Conservation (phyloP, 179 eudicot genomes). For the Silene noctiflora region DNA sequence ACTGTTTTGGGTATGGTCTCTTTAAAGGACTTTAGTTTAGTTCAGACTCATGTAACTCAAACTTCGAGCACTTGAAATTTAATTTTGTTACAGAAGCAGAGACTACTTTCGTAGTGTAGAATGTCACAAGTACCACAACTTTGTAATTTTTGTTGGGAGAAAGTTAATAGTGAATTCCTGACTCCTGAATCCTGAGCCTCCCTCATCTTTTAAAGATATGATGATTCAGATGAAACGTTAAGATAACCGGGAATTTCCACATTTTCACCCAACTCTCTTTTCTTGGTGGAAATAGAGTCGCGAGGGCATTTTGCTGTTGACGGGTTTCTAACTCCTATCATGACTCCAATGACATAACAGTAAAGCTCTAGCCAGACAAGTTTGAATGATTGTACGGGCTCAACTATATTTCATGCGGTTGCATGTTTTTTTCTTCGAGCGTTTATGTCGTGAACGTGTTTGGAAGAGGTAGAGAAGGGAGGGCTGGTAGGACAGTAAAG, state of each 20-base stretch:
- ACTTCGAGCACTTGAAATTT: conserved; percentile 19
- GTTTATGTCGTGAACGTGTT: too few relatives aligned
- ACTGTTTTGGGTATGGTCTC: conserved; percentile 20
- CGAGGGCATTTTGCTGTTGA: not conserved
- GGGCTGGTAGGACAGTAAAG: too few relatives aligned
- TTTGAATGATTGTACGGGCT: not conserved
- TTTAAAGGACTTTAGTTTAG: conserved; percentile 28
- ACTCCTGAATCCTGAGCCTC: conserved; percentile 3
- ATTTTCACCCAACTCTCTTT: too few relatives aligned
- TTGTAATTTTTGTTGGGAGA: conserved; percentile 28
- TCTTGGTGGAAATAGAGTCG: too few relatives aligned
- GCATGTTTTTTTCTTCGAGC: too few relatives aligned
- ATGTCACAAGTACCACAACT: conserved; percentile 4
- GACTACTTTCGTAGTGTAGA: conserved; percentile 25
- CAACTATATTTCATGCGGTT: too few relatives aligned
- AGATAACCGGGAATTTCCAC: not conserved
- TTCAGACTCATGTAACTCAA: conserved; percentile 31
- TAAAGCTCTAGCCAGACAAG: not conserved
- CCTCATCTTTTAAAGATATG: conserved; percentile 9
- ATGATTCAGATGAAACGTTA: conserved; percentile 10
- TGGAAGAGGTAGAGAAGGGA: too few relatives aligned
- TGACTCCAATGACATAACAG: not conserved
- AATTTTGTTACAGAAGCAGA: conserved; percentile 29
- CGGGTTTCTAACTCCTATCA: not conserved
- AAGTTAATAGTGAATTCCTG: conserved; percentile 1